These are phyloP conservation scores for Citrullus amarus DNA, from an alignment of 306 rosid species.

Conservation along the genomic window DNA sequence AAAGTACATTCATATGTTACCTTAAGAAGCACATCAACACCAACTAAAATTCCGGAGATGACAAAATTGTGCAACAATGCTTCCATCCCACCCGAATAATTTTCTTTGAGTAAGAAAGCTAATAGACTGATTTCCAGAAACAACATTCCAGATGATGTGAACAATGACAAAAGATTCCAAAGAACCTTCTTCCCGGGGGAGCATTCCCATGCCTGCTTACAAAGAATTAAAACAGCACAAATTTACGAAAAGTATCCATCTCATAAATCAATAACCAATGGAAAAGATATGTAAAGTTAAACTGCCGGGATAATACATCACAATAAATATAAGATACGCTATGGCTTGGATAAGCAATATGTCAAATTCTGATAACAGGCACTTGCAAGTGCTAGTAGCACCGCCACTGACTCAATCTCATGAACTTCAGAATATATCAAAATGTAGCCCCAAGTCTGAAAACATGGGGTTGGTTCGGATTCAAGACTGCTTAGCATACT, in stretches of 20 bases:
- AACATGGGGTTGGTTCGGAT: background rate
- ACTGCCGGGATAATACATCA: background rate
- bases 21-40: constrained; percentile 58
- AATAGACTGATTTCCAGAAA: constrained; percentile 61
- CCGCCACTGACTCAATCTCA: background rate
- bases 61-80: constrained; percentile 35
- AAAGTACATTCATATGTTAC: constrained; percentile 19
- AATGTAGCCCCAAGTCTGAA: background rate
- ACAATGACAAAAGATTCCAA: constrained; percentile 55
- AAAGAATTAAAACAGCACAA: constrained; percentile 7
- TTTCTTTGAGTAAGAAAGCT: constrained; percentile 51
- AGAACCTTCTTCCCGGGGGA: constrained; percentile 44
- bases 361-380: background rate
- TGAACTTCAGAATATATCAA: background rate
- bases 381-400: background rate
- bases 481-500: background rate
- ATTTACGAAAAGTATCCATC: background rate
- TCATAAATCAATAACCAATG: background rate
- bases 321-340: background rate
- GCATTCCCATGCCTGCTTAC: constrained; percentile 54
- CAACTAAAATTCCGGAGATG: constrained; percentile 44
- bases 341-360: background rate
- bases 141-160: constrained; percentile 49
- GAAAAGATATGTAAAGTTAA: background rate
- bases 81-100: constrained; percentile 42